Base-by-base conservation (phyloP, 768 basidiomycete genomes). In the Calocybe gangraenosa region DNA sequence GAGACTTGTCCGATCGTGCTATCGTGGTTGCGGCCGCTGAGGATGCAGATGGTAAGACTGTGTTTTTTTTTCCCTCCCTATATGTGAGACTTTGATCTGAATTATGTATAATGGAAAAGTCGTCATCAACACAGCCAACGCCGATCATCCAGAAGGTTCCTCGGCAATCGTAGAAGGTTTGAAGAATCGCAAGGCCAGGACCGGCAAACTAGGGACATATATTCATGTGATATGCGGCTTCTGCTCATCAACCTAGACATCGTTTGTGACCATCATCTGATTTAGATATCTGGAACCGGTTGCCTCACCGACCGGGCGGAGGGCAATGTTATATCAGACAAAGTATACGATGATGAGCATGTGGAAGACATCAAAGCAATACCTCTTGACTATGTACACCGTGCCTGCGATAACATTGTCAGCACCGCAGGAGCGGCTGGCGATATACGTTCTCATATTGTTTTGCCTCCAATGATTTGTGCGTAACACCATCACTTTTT, bases 281-380 rank as follows among this genome's bases (percentile, higher is more conserved):
- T 11, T 21, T 25, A 52, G 51, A 34, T 44, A 15, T 52, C 51
- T 2, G 51, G 51, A 0, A 52, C 51, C 21, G 48, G 47, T 10
- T 47, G 47, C 34, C 47, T 52, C 14, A 49, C 47, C 11, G 51
- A 52, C 25, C 22, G 30, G 23, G 44, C 44, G 17, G 45, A 46
- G 30, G 51, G 51, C 11, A 47, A 52, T 32, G 44, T 38, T 32
- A 45, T 45, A 10, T 32, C 40, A 4, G 51, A 52, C 13, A 52
- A 52, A 11, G 25, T 52, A 3, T 52, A 49, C 42, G 48, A 52
- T 37, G 51, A 52, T 17, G 51, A 52, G 40, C 47, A 44, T 33
- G 51, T 52, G 18, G 45, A 49, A 36, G 51, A 46, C 13, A 52
- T 52, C n/a, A 40, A 49, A 31, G 51, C 51, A 22, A 52, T 52